phyloP scores from a whole-genome alignment of 2,329 filamentous ascomycete genomes.

The Xylaria sp. region DNA sequence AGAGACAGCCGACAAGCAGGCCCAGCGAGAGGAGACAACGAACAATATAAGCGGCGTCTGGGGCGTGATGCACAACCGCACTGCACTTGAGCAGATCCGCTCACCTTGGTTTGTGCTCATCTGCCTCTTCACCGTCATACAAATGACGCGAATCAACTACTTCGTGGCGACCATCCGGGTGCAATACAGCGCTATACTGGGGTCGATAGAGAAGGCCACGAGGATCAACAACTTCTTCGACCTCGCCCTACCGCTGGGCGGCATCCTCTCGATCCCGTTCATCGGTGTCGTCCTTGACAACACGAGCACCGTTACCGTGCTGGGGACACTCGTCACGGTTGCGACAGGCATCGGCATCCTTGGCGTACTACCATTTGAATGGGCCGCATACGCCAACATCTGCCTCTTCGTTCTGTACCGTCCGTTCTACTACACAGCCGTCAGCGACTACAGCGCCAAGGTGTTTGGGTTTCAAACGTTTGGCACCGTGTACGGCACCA shows the following conservation, averaged over 20 bases:
- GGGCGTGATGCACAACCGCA: conserved; percentile 82
- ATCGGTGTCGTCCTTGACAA: conserved; percentile 84
- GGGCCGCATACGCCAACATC: conserved; percentile 81
- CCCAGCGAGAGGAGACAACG: conserved; percentile 73
- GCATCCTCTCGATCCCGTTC: conserved; percentile 85
- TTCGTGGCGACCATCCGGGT: conserved; percentile 87
- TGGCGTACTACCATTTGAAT: conserved; percentile 74
- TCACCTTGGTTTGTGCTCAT: conserved; percentile 89
- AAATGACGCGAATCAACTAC: conserved; percentile 88
- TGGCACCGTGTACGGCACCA: conserved; percentile 90
- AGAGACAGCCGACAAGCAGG: conserved; percentile 68
- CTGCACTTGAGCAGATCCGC: conserved; percentile 76
- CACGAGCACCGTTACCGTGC: conserved; percentile 75
- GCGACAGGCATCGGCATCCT: conserved; percentile 81
- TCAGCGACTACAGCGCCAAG: conserved; percentile 89
- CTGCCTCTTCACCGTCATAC: conserved; percentile 79
- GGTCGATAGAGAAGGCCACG: conserved; percentile 68
- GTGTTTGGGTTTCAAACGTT: conserved; percentile 94
- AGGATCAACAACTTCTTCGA: conserved; percentile 88
- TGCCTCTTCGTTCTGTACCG: conserved; percentile 84
- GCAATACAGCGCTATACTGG: conserved; percentile 82
- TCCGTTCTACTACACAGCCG: conserved; percentile 90
- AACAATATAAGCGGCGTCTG: conserved; percentile 81
- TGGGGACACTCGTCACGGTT: conserved; percentile 73
- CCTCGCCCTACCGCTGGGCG: conserved; percentile 82